A percentile compares a stretch with the other conserved stretches of the same genome.
Evolutionary conservation across 2,329 filamentous ascomycete species (phyloP).

Genomic region (Talaromyces verruculosus): DNA sequence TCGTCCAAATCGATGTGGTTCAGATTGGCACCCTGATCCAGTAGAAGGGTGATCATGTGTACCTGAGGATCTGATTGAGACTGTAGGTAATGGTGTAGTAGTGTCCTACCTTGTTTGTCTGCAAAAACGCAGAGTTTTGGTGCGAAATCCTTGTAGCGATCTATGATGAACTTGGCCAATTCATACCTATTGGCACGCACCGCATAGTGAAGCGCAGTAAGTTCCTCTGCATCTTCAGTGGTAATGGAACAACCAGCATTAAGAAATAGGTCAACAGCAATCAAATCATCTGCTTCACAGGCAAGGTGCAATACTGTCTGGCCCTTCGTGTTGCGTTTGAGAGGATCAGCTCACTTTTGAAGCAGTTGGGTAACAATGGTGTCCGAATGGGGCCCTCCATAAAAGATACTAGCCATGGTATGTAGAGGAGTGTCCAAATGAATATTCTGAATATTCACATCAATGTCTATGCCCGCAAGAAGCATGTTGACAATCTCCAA

Average conservation of each 20-base stretch:
- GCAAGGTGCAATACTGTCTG: not conserved
- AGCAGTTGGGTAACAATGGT: not conserved
- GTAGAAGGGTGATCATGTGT: not conserved
- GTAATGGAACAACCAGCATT: not conserved
- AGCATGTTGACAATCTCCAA: not conserved
- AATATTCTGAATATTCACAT: not conserved
- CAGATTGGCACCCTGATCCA: not conserved
- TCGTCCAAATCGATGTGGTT: not conserved
- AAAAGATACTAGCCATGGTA: not conserved
- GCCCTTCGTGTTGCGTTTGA: not conserved
- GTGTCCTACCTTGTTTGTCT: not conserved
- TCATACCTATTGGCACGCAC: not conserved
- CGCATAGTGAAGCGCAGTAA: not conserved
- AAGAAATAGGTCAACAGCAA: not conserved
- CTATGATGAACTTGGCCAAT: not conserved
- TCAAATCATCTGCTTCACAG: not conserved
- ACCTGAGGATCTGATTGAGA: not conserved
- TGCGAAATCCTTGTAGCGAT: not conserved
- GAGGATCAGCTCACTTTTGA: not conserved
- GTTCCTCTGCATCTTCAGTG: not conserved
- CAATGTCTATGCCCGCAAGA: not conserved
- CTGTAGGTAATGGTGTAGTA: not conserved
- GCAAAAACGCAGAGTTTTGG: not conserved
- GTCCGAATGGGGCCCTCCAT: not conserved
- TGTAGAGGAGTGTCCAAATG: not conserved